Conservation (phyloP, 2,329 filamentous ascomycete species). For the Triangularia setosa region DNA sequence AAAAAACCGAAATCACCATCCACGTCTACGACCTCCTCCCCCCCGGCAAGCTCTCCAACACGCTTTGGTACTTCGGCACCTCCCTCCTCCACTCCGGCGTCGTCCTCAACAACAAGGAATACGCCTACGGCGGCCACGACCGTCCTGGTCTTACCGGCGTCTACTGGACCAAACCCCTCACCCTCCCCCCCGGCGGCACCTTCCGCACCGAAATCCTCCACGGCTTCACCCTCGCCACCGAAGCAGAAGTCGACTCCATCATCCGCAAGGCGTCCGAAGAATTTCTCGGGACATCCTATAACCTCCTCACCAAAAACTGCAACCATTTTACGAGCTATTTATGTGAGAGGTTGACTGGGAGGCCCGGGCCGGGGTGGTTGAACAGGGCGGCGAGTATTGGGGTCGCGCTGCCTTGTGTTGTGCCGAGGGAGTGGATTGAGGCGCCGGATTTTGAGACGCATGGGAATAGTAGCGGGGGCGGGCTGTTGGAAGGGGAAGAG, state of each 20-base stretch:
- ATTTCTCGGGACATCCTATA: conserved; percentile 74
- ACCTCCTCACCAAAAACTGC: conserved; percentile 79
- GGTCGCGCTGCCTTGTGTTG: conserved; percentile 74
- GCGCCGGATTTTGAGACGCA: conserved; percentile 68
- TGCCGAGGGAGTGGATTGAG: conserved; percentile 77
- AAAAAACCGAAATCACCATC: conserved; percentile 70
- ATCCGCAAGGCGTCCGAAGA: conserved; percentile 65
- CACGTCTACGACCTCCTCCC: conserved; percentile 76
- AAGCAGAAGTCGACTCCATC: conserved; percentile 66
- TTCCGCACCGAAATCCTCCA: conserved; percentile 73
- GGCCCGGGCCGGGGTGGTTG: conserved; percentile 68
- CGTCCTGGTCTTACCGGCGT: conserved; percentile 68
- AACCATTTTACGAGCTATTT: conserved; percentile 83
- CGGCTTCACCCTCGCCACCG: conserved; percentile 68
- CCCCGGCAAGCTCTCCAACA: conserved; percentile 67
- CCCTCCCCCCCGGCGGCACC: conserved; percentile 71
- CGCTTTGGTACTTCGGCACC: conserved; percentile 74
- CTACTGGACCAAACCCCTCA: conserved; percentile 67
- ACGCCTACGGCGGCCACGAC: conserved; percentile 81
- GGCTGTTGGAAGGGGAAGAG: conserved; percentile 23
- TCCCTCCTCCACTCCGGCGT: conserved; percentile 80
- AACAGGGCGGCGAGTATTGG: conserved; percentile 84
- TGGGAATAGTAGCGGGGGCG: conserved; percentile 18
- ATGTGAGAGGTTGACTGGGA: conserved; percentile 67
- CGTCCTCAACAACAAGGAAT: conserved; percentile 75